Conservation (phyloP, 2,329 filamentous ascomycete genomes). For the Pyricularia sp. region DNA sequence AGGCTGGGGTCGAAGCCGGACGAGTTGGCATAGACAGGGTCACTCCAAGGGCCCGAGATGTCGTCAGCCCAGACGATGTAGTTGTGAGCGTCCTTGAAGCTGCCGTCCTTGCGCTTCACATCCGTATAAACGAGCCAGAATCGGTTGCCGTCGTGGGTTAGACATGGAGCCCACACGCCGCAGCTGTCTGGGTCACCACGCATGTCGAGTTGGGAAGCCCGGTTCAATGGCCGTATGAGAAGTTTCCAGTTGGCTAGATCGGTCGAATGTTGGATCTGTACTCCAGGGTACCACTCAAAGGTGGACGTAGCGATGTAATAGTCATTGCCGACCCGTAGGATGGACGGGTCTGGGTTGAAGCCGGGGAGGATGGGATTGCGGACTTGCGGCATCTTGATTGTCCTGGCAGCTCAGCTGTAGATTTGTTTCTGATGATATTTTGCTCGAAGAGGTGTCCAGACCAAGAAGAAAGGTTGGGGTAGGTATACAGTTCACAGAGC, state of each 20-base stretch:
- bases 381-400: conserved; percentile 16
- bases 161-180: conserved; percentile 52
- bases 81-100: conserved; percentile 51
- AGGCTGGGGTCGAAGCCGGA: conserved; percentile 50
- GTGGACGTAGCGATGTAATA: conserved; percentile 44
- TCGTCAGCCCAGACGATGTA: conserved; percentile 43
- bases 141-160: conserved; percentile 44
- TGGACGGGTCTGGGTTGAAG: conserved; percentile 41
- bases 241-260: conserved; percentile 41
- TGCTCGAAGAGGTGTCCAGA: background rate
- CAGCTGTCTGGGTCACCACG: conserved; percentile 38
- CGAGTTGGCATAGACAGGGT: conserved; percentile 44
- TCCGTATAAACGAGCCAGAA: conserved; percentile 54
- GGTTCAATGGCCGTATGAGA: conserved; percentile 30
- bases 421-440: background rate
- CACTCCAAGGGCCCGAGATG: conserved; percentile 49
- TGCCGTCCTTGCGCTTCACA: conserved; percentile 54
- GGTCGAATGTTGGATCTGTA: conserved; percentile 40
- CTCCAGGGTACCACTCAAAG: conserved; percentile 42
- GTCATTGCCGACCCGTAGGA: conserved; percentile 35
- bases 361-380: conserved; percentile 41
- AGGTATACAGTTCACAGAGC: background rate
- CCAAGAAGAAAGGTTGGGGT: background rate
- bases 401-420: background rate
- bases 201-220: conserved; percentile 36